Conservation (phyloP, 2,329 filamentous ascomycete species). For the Calonectria ilicicola region DNA sequence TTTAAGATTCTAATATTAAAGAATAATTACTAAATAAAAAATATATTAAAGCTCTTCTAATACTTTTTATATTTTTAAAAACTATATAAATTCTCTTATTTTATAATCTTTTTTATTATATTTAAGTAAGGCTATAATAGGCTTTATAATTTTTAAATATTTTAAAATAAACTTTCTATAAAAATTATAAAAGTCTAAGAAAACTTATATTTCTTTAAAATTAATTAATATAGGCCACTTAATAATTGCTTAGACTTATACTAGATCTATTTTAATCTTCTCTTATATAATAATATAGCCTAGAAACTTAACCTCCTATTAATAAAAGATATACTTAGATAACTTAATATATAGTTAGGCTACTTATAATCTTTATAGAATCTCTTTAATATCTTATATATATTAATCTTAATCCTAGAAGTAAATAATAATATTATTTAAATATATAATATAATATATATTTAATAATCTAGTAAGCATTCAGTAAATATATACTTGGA, state of each 20-base stretch:
- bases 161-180: slow-evolving; percentile 13
- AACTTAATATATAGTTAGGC: slow-evolving; percentile 22
- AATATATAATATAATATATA: slow-evolving; percentile 31
- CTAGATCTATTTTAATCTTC: slow-evolving; percentile 11
- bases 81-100: neutral
- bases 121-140: slow-evolving; percentile 10
- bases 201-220: slow-evolving; percentile 12
- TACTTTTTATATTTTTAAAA: neutral
- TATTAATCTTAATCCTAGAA: slow-evolving; percentile 19
- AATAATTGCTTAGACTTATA: slow-evolving; percentile 10
- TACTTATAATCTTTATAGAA: slow-evolving; percentile 18
- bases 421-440: slow-evolving; percentile 33
- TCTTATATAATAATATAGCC: slow-evolving; percentile 9
- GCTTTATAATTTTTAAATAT: neutral
- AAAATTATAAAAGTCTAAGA: slow-evolving; percentile 14
- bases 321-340: slow-evolving; percentile 18
- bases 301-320: neutral
- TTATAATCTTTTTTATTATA: slow-evolving; percentile 5
- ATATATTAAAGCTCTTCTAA: neutral
- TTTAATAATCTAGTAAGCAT: slow-evolving; percentile 23
- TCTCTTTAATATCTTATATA: slow-evolving; percentile 21
- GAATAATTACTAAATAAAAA: slow-evolving; percentile 14
- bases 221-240: neutral
- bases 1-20: neutral
- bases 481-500: slow-evolving; percentile 31